Evolutionary conservation across 2,329 filamentous ascomycete genomes (phyloP), one percentile per base, ranked within the genome.

Genomic region (Chrysoporthe deuterocubensis): DNA sequence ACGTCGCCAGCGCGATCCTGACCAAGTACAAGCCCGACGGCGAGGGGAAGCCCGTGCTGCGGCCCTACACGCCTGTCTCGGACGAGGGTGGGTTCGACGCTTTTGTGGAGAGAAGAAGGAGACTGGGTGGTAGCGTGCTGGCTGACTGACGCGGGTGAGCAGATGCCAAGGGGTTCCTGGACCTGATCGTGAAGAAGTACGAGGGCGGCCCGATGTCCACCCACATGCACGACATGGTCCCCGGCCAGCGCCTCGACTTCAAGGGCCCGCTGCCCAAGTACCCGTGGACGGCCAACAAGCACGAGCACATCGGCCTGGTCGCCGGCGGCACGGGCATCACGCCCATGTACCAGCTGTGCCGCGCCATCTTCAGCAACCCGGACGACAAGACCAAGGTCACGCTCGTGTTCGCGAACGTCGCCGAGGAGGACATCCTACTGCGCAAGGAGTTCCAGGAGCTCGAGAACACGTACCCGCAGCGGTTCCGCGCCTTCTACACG

Each of bases 241-340:
- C 92, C 57, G 93, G 94, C 71, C 91, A 98, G 80, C 85, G 86
- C 18, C 89, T 99, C 66, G 90, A 95, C 71, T 89, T 99, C 84
- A 98, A 99, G 87, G 96, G 96, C 21, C 96, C 96, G 2, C 89
- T 99, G 50, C 92, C 93, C 75, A 99, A 99, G 82, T 98, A 97
- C 81, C 81, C 88, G 43, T 98, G 94, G 94, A 78, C 88, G 64
- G 77, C 90, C 73, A 98, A 98, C 87, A 97, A 97, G 88, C 94
- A 97, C 84, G 84, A 92, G 70, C 94, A 98, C 84, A 89, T 96
- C 74, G 90, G 88, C 50, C 85, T 95, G 72, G 87, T 99, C 71
- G 93, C 95, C n/a, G 96, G 96, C 75, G 96, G 96, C 72, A 97
- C 96, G 8, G 96, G 96, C 70, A 97, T 99, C 80, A 96, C 96